A percentile compares a stretch with the other conserved stretches of the same genome.
Conservation (phyloP, 2,329 filamentous ascomycete species). For the Colletotrichum echinochloae region DNA sequence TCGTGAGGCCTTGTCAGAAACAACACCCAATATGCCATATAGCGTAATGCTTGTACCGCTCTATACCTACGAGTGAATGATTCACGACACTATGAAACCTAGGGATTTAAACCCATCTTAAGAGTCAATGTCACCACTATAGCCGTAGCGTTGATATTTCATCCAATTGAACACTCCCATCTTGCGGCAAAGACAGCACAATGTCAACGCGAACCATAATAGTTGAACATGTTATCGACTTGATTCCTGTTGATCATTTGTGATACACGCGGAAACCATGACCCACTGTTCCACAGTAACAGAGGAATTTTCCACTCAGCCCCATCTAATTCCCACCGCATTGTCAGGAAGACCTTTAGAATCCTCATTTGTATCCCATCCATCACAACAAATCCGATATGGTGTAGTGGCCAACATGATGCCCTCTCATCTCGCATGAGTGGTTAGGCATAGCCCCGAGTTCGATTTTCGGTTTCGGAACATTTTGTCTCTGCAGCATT, state of each 20-base stretch:
- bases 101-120: too few relatives aligned
- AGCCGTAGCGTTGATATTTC: too few relatives aligned
- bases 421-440: constrained; percentile 1
- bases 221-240: too few relatives aligned
- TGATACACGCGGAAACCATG: background rate
- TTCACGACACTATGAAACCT: too few relatives aligned
- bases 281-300: constrained; percentile 6
- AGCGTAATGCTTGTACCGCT: too few relatives aligned
- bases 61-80: too few relatives aligned
- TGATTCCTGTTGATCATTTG: too few relatives aligned
- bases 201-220: too few relatives aligned
- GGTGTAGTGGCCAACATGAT: constrained; percentile 37
- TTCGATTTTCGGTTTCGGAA: constrained; percentile 36
- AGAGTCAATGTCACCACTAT: too few relatives aligned
- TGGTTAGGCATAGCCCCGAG: constrained; percentile 36
- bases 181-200: too few relatives aligned
- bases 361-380: too few relatives aligned
- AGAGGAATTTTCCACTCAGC: background rate
- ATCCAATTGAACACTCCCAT: too few relatives aligned
- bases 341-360: background rate
- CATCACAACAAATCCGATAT: constrained; percentile 11
- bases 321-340: background rate
- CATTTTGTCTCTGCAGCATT: background rate
- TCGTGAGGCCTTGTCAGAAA: background rate
- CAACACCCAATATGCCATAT: background rate